Base-by-base conservation (phyloP, 2,329 filamentous ascomycete species). In the Penicillium verrucosum region DNA sequence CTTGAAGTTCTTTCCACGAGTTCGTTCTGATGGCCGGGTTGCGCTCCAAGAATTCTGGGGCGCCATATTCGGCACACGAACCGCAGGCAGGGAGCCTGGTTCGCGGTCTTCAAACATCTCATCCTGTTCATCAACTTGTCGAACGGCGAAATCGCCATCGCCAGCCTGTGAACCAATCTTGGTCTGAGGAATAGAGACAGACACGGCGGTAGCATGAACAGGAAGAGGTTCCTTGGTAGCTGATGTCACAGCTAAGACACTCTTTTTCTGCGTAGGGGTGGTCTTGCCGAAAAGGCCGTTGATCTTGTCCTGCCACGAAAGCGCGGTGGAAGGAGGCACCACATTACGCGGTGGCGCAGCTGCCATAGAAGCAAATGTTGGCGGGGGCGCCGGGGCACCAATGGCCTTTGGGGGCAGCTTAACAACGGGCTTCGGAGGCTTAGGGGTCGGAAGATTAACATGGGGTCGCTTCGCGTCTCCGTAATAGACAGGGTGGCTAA, bases 81-180 rank as follows among this genome's bases (percentile, higher is more conserved):
- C 85, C 23, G 83, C 80, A 0, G 89, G 89, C n/a, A 90, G 75
- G 8, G 89, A 92, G 4, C 89, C 89, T 78, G 89, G 89, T 70
- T 92, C 88, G 66, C 89, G 88, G 67, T 91, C 88, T 68, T 90
- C 89, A 62, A 92, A 92, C 62, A 89, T 90, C 59, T 89, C 88
- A 64, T 92, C 89, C 2, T 89, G 87, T 61, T 91, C 89, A 6
- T 89, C 88, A 75, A 90, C 88, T 46, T 85, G 85, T 67, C 87
- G 89, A 4, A 85, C 85, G 16, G 79, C 80, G 21, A 81, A 70
- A 30, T 80, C 78, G 46, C 76, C 76, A 53, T 77, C 73, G 45
- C 78, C 77, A 29, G 72, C 70, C 18, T 68, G 77, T 5, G 64
- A 52, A 47, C 67, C 58, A 58, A 68, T 56, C 62, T 76, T 72